Evolutionary conservation across 1,139 yeast species (phyloP).

Genomic region (Yamadazyma triangularis): DNA sequence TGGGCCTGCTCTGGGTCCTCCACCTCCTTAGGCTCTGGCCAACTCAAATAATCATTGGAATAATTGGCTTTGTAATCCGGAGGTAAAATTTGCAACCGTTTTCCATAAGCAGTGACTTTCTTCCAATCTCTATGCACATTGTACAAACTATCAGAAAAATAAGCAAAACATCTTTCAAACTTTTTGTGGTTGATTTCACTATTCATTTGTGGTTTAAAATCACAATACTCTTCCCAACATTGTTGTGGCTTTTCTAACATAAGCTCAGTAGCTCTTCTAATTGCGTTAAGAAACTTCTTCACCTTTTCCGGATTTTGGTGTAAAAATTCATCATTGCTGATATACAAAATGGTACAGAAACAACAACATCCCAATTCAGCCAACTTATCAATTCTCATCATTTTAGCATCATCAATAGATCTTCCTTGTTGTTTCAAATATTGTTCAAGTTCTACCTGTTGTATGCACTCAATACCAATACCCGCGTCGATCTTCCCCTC

Average conservation of each 20-base stretch:
- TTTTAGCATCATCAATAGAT: slow-evolving; percentile 44
- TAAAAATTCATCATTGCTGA: slow-evolving; percentile 49
- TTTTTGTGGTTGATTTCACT: slow-evolving; percentile 39
- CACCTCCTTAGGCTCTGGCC: slow-evolving; percentile 48
- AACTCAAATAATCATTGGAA: slow-evolving; percentile 45
- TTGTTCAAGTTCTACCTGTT: slow-evolving; percentile 55
- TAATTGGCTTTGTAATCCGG: slow-evolving; percentile 47
- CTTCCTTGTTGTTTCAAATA: slow-evolving; percentile 42
- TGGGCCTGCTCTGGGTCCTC: slow-evolving; percentile 45
- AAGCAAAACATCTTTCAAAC: slow-evolving; percentile 53
- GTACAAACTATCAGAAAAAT: slow-evolving; percentile 48
- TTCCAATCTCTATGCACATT: slow-evolving; percentile 56
- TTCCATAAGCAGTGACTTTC: slow-evolving; percentile 53
- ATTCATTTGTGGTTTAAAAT: slow-evolving; percentile 47
- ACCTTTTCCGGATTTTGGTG: slow-evolving; percentile 48
- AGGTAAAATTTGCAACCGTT: slow-evolving; percentile 50
- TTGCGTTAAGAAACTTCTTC: slow-evolving; percentile 39
- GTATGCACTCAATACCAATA: slow-evolving; percentile 56
- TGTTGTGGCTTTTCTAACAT: slow-evolving; percentile 39
- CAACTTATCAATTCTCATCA: slow-evolving; percentile 53
- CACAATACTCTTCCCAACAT: slow-evolving; percentile 45
- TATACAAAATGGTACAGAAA: slow-evolving; percentile 54
- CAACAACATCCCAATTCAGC: slow-evolving; percentile 60
- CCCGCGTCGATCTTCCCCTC: slow-evolving; percentile 57
- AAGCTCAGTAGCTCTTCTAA: slow-evolving; percentile 48